phyloP scores from a whole-genome alignment of 2,329 filamentous ascomycete genomes.

The Akanthomyces uredinophilus region DNA sequence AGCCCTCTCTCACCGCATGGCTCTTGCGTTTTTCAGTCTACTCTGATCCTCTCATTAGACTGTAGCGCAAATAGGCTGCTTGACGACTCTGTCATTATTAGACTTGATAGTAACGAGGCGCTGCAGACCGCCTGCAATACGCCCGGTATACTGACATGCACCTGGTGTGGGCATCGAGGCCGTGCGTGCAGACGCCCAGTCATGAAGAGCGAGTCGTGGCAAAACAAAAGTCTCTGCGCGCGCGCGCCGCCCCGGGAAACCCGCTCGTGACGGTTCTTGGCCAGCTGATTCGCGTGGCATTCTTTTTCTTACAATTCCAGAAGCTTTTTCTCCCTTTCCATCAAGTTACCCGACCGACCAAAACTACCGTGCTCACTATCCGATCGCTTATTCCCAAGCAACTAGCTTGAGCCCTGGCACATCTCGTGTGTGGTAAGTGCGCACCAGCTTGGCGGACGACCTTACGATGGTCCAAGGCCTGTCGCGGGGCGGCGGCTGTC shows the following conservation, averaged over 20 bases:
- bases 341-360: too few species aligned
- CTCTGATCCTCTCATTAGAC: too few species aligned
- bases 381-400: too few species aligned
- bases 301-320: not conserved
- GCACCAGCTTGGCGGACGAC: too few species aligned
- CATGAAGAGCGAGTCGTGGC: not conserved
- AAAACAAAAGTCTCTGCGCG: not conserved
- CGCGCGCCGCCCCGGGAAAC: not conserved
- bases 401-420: too few species aligned
- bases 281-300: too few species aligned
- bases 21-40: not conserved
- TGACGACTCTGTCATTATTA: too few species aligned
- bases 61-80: too few species aligned
- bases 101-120: not conserved
- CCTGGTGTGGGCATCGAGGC: not conserved
- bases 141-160: not conserved
- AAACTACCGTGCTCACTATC: too few species aligned
- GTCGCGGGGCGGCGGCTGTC: too few species aligned
- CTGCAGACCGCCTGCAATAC: not conserved
- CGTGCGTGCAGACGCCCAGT: slow-evolving; percentile 8
- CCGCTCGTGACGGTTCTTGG: not conserved
- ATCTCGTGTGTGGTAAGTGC: too few species aligned
- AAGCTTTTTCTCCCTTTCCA: not conserved
- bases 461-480: too few species aligned
- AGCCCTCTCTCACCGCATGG: not conserved